A percentile compares a stretch with the other conserved stretches of the same genome.
Evolutionary conservation across 148 eudicot species (phyloP).

Genomic region (Vaccinium darrowii): DNA sequence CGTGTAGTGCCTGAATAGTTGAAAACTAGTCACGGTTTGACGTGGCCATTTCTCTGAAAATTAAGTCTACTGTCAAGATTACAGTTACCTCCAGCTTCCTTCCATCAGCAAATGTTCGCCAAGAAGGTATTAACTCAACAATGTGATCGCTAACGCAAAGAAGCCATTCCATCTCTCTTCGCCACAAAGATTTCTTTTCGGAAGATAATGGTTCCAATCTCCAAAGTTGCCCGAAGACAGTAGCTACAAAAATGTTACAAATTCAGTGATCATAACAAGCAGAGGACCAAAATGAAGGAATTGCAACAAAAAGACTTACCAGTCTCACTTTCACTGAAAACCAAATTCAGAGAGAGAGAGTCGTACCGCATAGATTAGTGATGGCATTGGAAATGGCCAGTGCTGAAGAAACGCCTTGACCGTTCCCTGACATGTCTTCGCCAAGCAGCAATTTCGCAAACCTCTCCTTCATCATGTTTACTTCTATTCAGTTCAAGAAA

Average conservation of each 20-base stretch:
- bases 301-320: neutral
- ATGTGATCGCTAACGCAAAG: conserved; percentile 88
- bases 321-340: neutral
- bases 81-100: conserved; percentile 75
- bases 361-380: conserved; percentile 82
- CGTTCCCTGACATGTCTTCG: conserved; percentile 98
- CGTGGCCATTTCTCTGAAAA: neutral
- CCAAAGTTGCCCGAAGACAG: conserved; percentile 95
- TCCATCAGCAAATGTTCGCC: conserved; percentile 94
- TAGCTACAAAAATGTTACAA: conserved; percentile 36
- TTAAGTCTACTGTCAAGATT: neutral
- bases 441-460: conserved; percentile 89
- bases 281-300: neutral
- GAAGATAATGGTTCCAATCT: conserved; percentile 77
- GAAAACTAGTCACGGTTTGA: neutral
- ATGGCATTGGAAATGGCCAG: conserved; percentile 90
- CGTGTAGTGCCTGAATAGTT: no score
- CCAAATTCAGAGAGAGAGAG: neutral
- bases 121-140: conserved; percentile 83
- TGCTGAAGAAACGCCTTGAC: conserved; percentile 84
- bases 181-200: conserved; percentile 88
- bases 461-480: conserved; percentile 93
- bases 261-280: neutral
- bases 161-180: conserved; percentile 92
- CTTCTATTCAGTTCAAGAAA: conserved; percentile 38